Conservation (phyloP, 345 rosid species). For the Raphanus sativus region DNA sequence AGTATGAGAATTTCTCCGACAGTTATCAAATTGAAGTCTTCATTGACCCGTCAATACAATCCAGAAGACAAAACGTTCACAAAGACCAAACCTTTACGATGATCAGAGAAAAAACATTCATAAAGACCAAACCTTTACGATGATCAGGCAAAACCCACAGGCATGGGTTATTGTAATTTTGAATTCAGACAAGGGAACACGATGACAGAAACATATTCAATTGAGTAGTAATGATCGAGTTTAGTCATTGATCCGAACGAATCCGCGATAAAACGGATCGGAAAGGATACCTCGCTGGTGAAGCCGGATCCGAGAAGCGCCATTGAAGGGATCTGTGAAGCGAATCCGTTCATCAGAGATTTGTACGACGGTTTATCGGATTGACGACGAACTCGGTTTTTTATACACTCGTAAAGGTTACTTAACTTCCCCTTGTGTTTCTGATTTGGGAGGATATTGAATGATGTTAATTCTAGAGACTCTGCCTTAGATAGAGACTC, state of each 20-base stretch:
- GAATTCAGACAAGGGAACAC: neutral
- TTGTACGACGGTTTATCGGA: neutral
- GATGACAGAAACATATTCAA: constrained; percentile 1
- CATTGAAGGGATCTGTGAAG: constrained; percentile 37
- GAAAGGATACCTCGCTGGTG: constrained; percentile 40
- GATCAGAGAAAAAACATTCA: constrained; percentile 2
- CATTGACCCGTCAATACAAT: neutral
- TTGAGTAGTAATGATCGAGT: neutral
- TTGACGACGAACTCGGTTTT: neutral
- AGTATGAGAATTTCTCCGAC: constrained; percentile 1
- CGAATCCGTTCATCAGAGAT: constrained; percentile 31
- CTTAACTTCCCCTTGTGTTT: neutral
- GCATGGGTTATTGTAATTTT: neutral
- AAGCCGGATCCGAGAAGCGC: constrained; percentile 50
- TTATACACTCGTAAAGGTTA: neutral
- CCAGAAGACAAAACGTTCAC: neutral
- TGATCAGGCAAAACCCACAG: neutral
- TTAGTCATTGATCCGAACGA: constrained; percentile 1
- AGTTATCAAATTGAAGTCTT: neutral
- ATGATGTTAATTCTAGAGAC: neutral
- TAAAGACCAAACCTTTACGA: neutral
- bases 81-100: neutral
- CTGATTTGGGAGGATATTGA: neutral
- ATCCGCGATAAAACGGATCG: constrained; percentile 6
- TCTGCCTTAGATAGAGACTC: neutral